Base-by-base conservation (phyloP, 371 early-diverging fungal species). In the Rhizopus arrhizus region DNA sequence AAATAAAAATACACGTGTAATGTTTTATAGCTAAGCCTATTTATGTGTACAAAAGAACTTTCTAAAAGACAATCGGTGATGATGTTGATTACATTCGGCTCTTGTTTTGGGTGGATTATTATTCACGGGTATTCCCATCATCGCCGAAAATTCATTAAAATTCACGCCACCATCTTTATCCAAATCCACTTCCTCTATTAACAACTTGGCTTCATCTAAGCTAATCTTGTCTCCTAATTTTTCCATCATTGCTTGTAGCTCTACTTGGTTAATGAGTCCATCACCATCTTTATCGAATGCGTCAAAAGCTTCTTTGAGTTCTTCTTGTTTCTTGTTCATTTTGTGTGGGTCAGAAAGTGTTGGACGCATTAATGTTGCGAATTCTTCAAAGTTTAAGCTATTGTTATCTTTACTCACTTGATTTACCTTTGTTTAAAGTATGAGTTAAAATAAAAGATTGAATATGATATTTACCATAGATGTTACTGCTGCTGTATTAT, bases 171-270 rank as follows among this genome's bases (percentile, higher is more conserved):
- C 73, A 42, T 80, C 77, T 13, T 68, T 56, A 49, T 76, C 68
- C 28, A 68, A 53, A 52, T 79, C 77, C 5, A 71, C 77, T n/a
- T 80, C 80, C 10, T 60, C 31, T 22, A 80, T 77, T 53, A 80
- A 55, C n/a, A 64, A 60, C 22, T 66, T 42, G 4, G 75, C 72
- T 48, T 80, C 80, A 10, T 70, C 57, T 13, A 63, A 38, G 3
- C 66, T 66, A 3, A 80, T 51, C 16, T 62, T 64, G 47, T 80
- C 80, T 0, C 80, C 80, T n/a, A 80, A 33, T 40, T 71, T 63
- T 5, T 71, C 70, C 80, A 80, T 80, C 77, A 77, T 80, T n/a
- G 66, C 65, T 38, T 68, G 55, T 8, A 80, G 59, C 53, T 80
- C 80, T 4, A 29, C 22, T 4, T 66, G 68, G 45, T 74, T 69